Evolutionary conservation across 305 asterid species (phyloP), one percentile per base, ranked within the genome.

Genomic region (Fraxinus velutina): DNA sequence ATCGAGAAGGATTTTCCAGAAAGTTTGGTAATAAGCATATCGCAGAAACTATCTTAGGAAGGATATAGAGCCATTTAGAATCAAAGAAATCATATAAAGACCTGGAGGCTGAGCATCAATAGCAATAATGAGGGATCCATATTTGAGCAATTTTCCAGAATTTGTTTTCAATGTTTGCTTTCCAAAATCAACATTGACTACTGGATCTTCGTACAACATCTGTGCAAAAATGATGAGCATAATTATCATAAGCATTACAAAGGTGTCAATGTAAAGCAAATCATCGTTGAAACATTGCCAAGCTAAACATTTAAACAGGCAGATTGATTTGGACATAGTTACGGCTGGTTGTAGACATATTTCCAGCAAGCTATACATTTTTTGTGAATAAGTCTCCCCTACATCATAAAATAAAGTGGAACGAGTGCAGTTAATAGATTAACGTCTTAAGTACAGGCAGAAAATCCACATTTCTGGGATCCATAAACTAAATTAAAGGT

Each of bases 131-230:
- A 87, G 91, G 84, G 91, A 83, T 15, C 91, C 91, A 85, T 87
- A 87, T 80, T 85, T 89, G 83, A 89, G 86, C 80, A 87, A 66
- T 73, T 89, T 87, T 85, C 91, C 91, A 1, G 91, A 89, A 82
- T 77, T 84, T 80, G 91, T 89, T 73, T 83, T 83, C 82, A 89
- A 79, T 22, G 88, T 89, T 82, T 87, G 88, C 89, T 89, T 89
- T 79, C 82, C 90, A 22, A 78, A 70, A 81, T 89, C 87, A 76
- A 89, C 21, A 24, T 83, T 82, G 71, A 90, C 86, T 10, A 89
- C 91, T 12, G 89, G 91, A 85, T 89, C 91, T 85, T 87, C 88
- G 66, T 89, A 87, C 44, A 89, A n/a, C 86, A 84, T 89, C 90
- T 89, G 79, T 15, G 77, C 5, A 78, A 55, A 62, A n/a, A 55